Percentiles rank a stretch among this genome's conserved stretches.
Conservation (phyloP, 192 early-diverging fungal genomes). For the Podila clonocystis region DNA sequence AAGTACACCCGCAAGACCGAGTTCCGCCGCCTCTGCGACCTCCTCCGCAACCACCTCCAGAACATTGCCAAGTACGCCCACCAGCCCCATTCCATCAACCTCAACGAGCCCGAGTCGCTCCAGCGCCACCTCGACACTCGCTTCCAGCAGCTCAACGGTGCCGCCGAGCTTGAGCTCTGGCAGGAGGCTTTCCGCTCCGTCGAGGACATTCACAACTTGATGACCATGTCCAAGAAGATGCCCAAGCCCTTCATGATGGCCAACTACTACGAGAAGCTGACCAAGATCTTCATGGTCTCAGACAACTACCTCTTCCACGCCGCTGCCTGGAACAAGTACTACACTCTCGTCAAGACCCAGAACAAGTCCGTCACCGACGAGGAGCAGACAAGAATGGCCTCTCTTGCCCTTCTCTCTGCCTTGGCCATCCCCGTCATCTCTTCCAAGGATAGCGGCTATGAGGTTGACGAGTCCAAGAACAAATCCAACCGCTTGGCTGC, state of each 20-base stretch:
- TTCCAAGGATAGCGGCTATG: conserved; percentile 77
- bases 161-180: conserved; percentile 98
- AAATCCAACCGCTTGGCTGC: conserved; percentile 83
- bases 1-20: conserved; percentile 97
- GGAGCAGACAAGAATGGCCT: conserved; percentile 90
- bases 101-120: conserved; percentile 95
- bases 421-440: conserved; percentile 97
- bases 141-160: conserved; percentile 95
- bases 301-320: conserved; percentile 99
- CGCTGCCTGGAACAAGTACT: conserved; percentile 95
- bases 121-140: conserved; percentile 97
- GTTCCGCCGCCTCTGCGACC: conserved; percentile 98
- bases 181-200: conserved; percentile 98
- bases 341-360: conserved; percentile 77
- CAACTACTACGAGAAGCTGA: conserved; percentile 99
- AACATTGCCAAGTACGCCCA: conserved; percentile 92
- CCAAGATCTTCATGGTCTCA: conserved; percentile 95
- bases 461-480: conserved; percentile 83
- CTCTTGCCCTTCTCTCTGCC: conserved; percentile 92
- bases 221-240: conserved; percentile 90
- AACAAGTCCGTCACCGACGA: conserved; percentile 85
- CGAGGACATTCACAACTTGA: conserved; percentile 96
- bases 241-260: conserved; percentile 96
- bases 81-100: conserved; percentile 93
- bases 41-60: conserved; percentile 93